A percentile compares a stretch with the other conserved stretches of the same genome.
phyloP scores from a whole-genome alignment of 2,329 filamentous ascomycete genomes.

The Epichloe baconii region DNA sequence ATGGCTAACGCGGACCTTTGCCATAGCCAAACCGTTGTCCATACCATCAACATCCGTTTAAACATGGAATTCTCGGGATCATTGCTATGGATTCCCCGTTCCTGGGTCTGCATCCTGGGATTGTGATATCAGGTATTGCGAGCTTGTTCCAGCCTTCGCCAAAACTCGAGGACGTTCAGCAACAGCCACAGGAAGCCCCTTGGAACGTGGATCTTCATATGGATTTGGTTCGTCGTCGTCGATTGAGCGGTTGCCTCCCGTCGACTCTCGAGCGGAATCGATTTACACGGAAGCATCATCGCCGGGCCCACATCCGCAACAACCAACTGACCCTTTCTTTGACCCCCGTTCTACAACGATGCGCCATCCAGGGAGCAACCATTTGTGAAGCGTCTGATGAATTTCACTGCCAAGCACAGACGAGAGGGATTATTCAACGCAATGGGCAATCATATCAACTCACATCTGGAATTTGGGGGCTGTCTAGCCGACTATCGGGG shows the following conservation, averaged over 20 bases:
- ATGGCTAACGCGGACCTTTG: not conserved
- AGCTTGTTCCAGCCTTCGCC: slow-evolving; percentile 54
- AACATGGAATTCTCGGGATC: slow-evolving; percentile 66
- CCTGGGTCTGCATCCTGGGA: slow-evolving; percentile 76
- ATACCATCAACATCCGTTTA: slow-evolving; percentile 32
- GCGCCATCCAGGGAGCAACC: slow-evolving; percentile 53
- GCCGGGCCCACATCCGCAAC: slow-evolving; percentile 4
- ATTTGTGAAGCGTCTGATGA: slow-evolving; percentile 52
- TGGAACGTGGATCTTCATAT: not conserved
- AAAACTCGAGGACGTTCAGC: slow-evolving; percentile 7
- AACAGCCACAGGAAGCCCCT: not conserved
- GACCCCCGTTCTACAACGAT: slow-evolving; percentile 70
- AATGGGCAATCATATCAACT: slow-evolving; percentile 59
- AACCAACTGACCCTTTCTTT: slow-evolving; percentile 47
- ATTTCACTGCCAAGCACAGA: slow-evolving; percentile 73
- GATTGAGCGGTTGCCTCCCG: slow-evolving; percentile 8
- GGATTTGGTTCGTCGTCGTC: slow-evolving; percentile 8
- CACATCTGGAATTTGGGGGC: slow-evolving; percentile 72
- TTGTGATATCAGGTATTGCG: slow-evolving; percentile 67
- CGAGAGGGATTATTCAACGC: slow-evolving; percentile 56
- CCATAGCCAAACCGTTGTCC: slow-evolving; percentile 21
- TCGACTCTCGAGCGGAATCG: slow-evolving; percentile 5
- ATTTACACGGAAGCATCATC: not conserved
- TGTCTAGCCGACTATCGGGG: slow-evolving; percentile 65
- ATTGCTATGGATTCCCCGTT: slow-evolving; percentile 80